Percentiles rank a stretch among this genome's conserved stretches.
Conservation (phyloP, 257 asterid genomes). For the Rubia yunnanensis region DNA sequence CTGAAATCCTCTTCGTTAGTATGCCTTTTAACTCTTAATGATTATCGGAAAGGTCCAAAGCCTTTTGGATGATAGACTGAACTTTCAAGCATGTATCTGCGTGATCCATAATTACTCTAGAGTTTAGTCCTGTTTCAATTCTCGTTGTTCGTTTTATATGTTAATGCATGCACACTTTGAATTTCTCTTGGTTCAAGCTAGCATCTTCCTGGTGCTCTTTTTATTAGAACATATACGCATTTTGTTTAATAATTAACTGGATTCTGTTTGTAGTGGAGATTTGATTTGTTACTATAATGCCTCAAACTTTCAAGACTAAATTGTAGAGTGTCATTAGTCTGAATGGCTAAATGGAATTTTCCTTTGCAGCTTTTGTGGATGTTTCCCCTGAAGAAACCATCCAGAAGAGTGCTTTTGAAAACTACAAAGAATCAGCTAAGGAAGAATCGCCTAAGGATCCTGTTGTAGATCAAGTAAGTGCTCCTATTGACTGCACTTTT, state of each 20-base stretch:
- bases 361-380: constrained; percentile 75
- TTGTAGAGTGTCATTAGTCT: neutral
- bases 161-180: neutral
- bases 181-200: neutral
- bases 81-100: neutral
- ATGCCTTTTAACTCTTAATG: too few relatives aligned
- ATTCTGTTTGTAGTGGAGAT: neutral
- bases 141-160: neutral
- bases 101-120: neutral
- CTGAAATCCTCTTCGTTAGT: neutral
- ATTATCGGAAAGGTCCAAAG: neutral
- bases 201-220: neutral
- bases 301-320: neutral
- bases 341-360: constrained; percentile 10
- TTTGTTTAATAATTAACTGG: neutral
- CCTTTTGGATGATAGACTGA: neutral
- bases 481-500: constrained; percentile 5
- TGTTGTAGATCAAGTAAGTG: constrained; percentile 40
- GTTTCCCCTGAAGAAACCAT: constrained; percentile 85
- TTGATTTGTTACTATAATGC: constrained; percentile 4
- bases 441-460: constrained; percentile 27
- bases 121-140: neutral
- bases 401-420: constrained; percentile 67
- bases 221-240: neutral
- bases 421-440: constrained; percentile 49